Evolutionary conservation across 257 asterid genomes (phyloP), one percentile per base, ranked within the genome.

Genomic region (Knoxia roxburghii): DNA sequence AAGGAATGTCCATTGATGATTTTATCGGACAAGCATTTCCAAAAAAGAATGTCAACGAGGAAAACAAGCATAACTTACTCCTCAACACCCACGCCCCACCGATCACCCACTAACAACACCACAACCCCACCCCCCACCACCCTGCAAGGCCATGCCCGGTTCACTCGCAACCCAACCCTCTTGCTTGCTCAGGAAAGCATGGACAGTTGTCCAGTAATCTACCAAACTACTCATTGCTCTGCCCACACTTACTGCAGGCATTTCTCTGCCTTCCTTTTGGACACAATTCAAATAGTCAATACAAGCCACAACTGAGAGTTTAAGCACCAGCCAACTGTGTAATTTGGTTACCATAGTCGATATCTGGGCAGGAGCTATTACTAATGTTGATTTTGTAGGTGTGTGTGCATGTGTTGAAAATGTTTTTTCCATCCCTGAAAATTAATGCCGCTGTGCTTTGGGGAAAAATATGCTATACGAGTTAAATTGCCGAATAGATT

Each of bases 51-150:
- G 29, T 27, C 26, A 64, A 43, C 21, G 24, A 33, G 2, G 35
- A 21, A 50, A 50, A n/a, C 70, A 10, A 29, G 69, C 32, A 65
- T 3, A n/a, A n/a, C n/a, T n/a, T n/a, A n/a, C n/a, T n/a, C n/a
- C n/a, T n/a, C n/a, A n/a, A n/a, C n/a, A n/a, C n/a, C n/a, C n/a
- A n/a, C n/a, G n/a, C n/a, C n/a, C n/a, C n/a, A n/a, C n/a, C n/a
- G n/a, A n/a, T n/a, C n/a, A n/a, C n/a, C n/a, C n/a, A n/a, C n/a
- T n/a, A n/a, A n/a, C n/a, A n/a, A n/a, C n/a, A n/a, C n/a, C n/a
- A 39, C 6, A 20, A 18, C 14, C 18, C 5, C 17, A 10, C 10
- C 7, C 45, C 45, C 45, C 45, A 40, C 39, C 6, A 3, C 39
- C 39, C 2, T 3, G 5, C 2, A 6, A 6, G 39, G 5, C 39